Conservation (phyloP, 2,329 filamentous ascomycete species). For the Diaporthe destruens region DNA sequence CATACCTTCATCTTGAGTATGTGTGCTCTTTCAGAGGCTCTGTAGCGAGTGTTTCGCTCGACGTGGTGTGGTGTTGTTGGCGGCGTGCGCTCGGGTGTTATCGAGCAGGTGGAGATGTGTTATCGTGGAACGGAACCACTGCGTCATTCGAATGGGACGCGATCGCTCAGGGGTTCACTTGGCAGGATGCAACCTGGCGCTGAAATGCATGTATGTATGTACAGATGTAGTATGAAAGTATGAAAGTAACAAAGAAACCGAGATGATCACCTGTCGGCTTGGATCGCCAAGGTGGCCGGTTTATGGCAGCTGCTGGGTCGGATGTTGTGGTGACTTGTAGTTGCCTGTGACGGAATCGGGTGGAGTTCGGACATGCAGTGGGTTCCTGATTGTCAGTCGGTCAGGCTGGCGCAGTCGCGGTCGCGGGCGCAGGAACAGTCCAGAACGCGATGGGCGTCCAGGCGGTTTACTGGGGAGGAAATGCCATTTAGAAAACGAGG, state of each 20-base stretch:
- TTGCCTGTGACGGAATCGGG: constrained; percentile 23
- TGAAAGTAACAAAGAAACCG: background rate
- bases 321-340: constrained; percentile 10
- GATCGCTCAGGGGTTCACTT: constrained; percentile 23
- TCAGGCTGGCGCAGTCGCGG: constrained; percentile 13
- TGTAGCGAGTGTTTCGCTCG: background rate
- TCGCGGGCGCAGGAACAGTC: constrained; percentile 22
- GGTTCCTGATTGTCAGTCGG: constrained; percentile 25
- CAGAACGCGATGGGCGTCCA: constrained; percentile 38
- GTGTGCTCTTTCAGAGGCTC: background rate
- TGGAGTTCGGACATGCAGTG: constrained; percentile 12
- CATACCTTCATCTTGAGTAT: constrained; percentile 55
- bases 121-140: constrained; percentile 40
- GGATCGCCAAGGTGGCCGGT: background rate
- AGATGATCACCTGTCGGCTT: background rate
- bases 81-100: constrained; percentile 35
- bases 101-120: constrained; percentile 38
- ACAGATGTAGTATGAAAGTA: too few relatives aligned
- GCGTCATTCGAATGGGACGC: constrained; percentile 39
- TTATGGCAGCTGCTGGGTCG: background rate
- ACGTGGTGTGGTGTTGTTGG: constrained; percentile 14
- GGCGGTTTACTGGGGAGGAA: constrained; percentile 25
- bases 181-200: background rate
- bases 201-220: background rate
- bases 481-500: constrained; percentile 8